Percentiles rank a stretch among this genome's conserved stretches.
Conservation (phyloP, 305 asterid genomes). For the Fraxinus dipetala region DNA sequence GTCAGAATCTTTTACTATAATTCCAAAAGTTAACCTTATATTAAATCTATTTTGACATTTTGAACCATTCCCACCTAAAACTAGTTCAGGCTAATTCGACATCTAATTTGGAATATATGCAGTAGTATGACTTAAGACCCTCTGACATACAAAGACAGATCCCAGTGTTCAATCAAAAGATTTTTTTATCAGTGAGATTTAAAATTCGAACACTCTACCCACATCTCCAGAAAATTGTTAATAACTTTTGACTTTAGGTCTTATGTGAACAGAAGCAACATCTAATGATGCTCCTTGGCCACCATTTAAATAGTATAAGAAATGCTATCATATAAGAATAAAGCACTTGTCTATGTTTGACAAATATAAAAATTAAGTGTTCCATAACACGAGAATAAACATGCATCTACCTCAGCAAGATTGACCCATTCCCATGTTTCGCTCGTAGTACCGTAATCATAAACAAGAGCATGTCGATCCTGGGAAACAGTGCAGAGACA, state of each 20-base stretch:
- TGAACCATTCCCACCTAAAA: background rate
- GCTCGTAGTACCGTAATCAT: constrained; percentile 50
- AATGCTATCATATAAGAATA: constrained; percentile 13
- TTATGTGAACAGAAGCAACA: background rate
- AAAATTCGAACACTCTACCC: background rate
- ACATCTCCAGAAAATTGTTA: background rate
- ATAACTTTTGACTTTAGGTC: background rate
- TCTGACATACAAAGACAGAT: background rate
- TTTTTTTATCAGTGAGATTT: background rate
- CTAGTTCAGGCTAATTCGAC: background rate
- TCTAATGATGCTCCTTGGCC: background rate
- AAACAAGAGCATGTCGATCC: constrained; percentile 68
- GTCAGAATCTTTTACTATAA: background rate
- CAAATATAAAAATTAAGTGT: background rate
- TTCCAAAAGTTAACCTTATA: background rate
- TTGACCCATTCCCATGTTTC: constrained; percentile 81
- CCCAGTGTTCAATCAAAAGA: background rate
- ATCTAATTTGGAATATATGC: background rate
- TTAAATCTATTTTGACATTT: background rate
- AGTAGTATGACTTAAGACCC: background rate
- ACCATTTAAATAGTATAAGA: background rate
- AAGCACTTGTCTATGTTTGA: background rate
- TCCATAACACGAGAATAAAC: constrained; percentile 18
- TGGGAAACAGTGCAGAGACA: constrained; percentile 30
- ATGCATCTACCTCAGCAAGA: constrained; percentile 58